Base-by-base conservation (phyloP, 495 filamentous ascomycete genomes). In the Aspergillus haitiensis region DNA sequence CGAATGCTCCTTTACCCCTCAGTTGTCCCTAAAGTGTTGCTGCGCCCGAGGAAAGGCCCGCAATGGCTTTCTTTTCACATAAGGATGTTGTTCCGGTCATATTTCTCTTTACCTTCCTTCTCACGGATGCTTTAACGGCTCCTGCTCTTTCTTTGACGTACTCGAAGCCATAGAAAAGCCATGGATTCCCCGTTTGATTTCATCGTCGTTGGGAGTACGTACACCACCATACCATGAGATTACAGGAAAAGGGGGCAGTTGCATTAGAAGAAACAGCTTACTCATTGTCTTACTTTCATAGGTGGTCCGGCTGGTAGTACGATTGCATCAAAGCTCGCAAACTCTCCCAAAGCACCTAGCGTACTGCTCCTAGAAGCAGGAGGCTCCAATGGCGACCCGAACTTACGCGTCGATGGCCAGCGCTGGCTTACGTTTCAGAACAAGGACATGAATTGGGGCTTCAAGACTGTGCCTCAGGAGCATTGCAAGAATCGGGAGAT, bases 291-390 rank as follows among this genome's bases (percentile, higher is more conserved):
- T 44, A 65, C 6, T 35, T 52, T 27, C 56, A 45, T 52, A 87
- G 85, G 74, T 55, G 86, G 86, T 5, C 78, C 85, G 6, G 79
- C 84, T 0, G 85, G 84, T 5, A 81, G 77, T 48, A 59, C 75
- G 0, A 56, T 84, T 8, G 83, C 84, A 0, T 67, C 74, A 0
- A 63, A 62, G 16, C 75, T 88, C 5, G 78, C 82, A 0, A 67
- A 70, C 35, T 76, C 76, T 1, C 31, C 72, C 2, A 69, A 72
- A 55, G 70, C 70, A 27, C 83, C 84, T 0, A 60, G 49, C 5
- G 79, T 88, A 3, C 73, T 88, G 3, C 73, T 88, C 12, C 60
- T 88, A 5, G 86, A 88, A 63, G 84, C 84, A 0, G 85, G 84
- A 5, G 70, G 73, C 6, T 53, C 62, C 18, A 84, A 84, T 58